Evolutionary conservation across 306 rosid species (phyloP).

Genomic region (Begonia masoniana): DNA sequence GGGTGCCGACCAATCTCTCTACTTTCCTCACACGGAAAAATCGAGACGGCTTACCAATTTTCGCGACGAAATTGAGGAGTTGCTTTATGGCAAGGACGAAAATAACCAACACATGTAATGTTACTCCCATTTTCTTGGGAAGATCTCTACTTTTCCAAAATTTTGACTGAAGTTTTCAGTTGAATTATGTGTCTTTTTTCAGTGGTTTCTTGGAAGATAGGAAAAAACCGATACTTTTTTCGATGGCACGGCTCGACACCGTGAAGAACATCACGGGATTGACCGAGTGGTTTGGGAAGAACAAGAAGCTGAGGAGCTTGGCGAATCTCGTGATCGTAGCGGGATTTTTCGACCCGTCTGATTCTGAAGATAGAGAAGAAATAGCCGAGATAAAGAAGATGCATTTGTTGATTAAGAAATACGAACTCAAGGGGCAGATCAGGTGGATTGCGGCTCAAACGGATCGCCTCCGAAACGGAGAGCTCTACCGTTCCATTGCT

Average conservation of each 20-base stretch:
- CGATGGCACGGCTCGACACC: slow-evolving; percentile 89
- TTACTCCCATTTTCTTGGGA: neutral
- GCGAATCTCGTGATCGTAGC: slow-evolving; percentile 85
- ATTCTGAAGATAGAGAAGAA: slow-evolving; percentile 93
- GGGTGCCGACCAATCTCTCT: slow-evolving; percentile 84
- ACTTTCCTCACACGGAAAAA: slow-evolving; percentile 51
- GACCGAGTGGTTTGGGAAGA: slow-evolving; percentile 79
- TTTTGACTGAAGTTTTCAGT: too few species aligned
- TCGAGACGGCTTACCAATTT: slow-evolving; percentile 16
- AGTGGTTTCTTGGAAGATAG: slow-evolving; percentile 81
- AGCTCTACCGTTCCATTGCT: slow-evolving; percentile 67
- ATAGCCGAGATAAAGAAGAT: slow-evolving; percentile 69
- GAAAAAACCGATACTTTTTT: slow-evolving; percentile 80
- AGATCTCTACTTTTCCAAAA: too few species aligned
- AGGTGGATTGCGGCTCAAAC: slow-evolving; percentile 97
- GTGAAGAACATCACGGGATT: slow-evolving; percentile 87
- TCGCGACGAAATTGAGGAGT: slow-evolving; percentile 22
- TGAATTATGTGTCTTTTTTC: slow-evolving; percentile 15
- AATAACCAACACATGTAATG: slow-evolving; percentile 28
- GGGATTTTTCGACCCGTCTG: slow-evolving; percentile 74
- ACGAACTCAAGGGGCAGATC: slow-evolving; percentile 59
- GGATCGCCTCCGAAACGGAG: slow-evolving; percentile 62
- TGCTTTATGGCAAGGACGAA: slow-evolving; percentile 22
- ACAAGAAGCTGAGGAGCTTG: slow-evolving; percentile 47
- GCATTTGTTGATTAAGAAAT: slow-evolving; percentile 54